Base-by-base conservation (phyloP, 768 basidiomycete species). In the Leucocoprinus leucothites region DNA sequence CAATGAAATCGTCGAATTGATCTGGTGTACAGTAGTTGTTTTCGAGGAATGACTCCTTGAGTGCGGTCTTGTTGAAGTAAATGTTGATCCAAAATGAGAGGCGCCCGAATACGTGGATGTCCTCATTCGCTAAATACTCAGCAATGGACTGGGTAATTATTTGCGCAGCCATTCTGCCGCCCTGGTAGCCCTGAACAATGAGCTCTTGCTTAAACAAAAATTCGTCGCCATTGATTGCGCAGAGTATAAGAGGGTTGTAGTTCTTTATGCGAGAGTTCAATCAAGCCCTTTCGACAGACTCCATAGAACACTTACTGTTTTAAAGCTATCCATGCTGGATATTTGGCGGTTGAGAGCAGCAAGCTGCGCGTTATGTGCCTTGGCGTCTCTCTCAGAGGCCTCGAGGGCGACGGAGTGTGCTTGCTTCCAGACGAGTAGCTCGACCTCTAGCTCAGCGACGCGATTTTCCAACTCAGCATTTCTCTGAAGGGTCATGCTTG, bases 21-120 rank as follows among this genome's bases (percentile, higher is more conserved):
- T 85, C 85, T 19, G 73, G 71, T 44, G 78, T 79, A 64, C 87
- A 89, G 50, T 85, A 67, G 49, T 78, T 75, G 61, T 79, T 75
- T 28, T 70, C 71, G 53, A 79, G 67, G 35, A 88, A 75, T 48
- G 70, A 69, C 48, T 81, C 79, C 9, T 77, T 65, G 43, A 87
- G 69, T 28, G 79, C 79, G 51, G 69, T 63, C 69, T 80, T 86
- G 74, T 87, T 88, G 69, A 82, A 79, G 72, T 83, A 90, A 58
- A 91, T 66, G 42, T 82, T 82, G 48, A 88, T 80, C 87, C 86
- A 90, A 67, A 89, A 88, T 24, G 87, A 87, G 38, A 88, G 74
- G 8, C 84, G 78, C 26, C 82, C 84, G 56, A 82, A 79, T 53
- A 80, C 74, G 51, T 82, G 81, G 48, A 84, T 70, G 49, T 80